Percentiles rank a stretch among this genome's conserved stretches.
Evolutionary conservation across 495 filamentous ascomycete genomes (phyloP).

Genomic region (Cenococcum geophilum): DNA sequence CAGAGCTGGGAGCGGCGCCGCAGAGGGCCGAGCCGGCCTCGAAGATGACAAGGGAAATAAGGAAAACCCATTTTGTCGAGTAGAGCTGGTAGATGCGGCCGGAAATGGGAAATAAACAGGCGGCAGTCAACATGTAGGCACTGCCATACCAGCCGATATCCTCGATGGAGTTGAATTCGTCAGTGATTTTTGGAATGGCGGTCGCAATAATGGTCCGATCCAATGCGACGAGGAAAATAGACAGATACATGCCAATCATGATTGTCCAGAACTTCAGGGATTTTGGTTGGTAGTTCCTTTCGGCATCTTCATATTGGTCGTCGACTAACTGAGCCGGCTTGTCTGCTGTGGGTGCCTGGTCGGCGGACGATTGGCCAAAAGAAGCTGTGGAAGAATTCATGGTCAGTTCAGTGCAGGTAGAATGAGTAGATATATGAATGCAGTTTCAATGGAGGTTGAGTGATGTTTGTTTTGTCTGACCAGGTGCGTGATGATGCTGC

Average conservation of each 20-base stretch:
- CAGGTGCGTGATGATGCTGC: not conserved
- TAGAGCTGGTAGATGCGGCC: slow-evolving; percentile 38
- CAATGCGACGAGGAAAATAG: slow-evolving; percentile 16
- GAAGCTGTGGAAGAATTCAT: not conserved
- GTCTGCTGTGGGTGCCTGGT: not conserved
- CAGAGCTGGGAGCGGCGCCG: slow-evolving; percentile 25
- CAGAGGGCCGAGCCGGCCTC: slow-evolving; percentile 24
- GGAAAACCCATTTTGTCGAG: slow-evolving; percentile 36
- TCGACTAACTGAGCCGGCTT: slow-evolving; percentile 6
- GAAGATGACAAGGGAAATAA: slow-evolving; percentile 25
- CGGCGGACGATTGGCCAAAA: not conserved
- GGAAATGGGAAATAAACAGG: slow-evolving; percentile 33
- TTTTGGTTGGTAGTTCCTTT: slow-evolving; percentile 40
- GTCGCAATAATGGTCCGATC: slow-evolving; percentile 76
- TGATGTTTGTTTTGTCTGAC: not conserved
- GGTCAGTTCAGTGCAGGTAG: not conserved
- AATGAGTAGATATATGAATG: not conserved
- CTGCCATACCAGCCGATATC: slow-evolving; percentile 76
- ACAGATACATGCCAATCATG: slow-evolving; percentile 31
- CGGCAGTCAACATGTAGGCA: slow-evolving; percentile 66
- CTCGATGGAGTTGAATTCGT: slow-evolving; percentile 62
- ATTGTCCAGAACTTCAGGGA: slow-evolving; percentile 38
- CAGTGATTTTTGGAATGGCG: slow-evolving; percentile 75
- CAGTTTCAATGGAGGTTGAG: not conserved
- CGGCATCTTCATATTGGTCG: slow-evolving; percentile 40